These are phyloP conservation scores for Ascocoryne sarcoides DNA, from an alignment of 2,329 filamentous ascomycete genomes.

Conservation along the genomic window DNA sequence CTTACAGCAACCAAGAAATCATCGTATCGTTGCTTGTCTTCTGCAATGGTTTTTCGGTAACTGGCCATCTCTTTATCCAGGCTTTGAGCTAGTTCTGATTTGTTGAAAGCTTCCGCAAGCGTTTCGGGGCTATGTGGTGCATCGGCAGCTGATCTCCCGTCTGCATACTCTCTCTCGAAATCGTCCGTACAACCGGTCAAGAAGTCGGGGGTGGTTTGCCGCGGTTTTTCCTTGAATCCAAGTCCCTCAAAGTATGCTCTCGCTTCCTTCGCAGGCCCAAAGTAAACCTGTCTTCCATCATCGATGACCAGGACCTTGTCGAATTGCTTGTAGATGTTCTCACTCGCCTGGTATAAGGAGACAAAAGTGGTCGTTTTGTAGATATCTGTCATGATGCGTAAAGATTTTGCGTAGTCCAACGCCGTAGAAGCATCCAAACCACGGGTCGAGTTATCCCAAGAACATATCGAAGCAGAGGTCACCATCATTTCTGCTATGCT, in stretches of 20 bases:
- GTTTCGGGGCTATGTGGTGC: conserved; percentile 60
- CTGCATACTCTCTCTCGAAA: conserved; percentile 70
- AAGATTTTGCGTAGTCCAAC: conserved; percentile 63
- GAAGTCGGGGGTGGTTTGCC: conserved; percentile 68
- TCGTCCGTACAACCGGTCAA: conserved; percentile 69
- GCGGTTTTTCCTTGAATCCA: conserved; percentile 46
- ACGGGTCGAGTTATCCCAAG: conserved; percentile 73
- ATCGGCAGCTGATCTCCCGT: conserved; percentile 55
- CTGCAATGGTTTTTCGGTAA: conserved; percentile 56
- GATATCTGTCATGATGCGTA: conserved; percentile 68
- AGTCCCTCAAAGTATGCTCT: conserved; percentile 57
- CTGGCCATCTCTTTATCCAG: conserved; percentile 57
- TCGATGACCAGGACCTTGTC: conserved; percentile 77
- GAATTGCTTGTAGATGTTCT: conserved; percentile 63
- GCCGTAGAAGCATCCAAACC: conserved; percentile 75
- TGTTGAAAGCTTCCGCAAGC: conserved; percentile 60
- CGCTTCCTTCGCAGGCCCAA: conserved; percentile 52
- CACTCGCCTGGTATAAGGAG: conserved; percentile 60
- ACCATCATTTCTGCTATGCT: conserved; percentile 71
- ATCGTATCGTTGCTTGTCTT: conserved; percentile 59
- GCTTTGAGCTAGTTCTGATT: conserved; percentile 48
- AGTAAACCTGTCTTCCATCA: conserved; percentile 58
- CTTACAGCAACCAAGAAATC: conserved; percentile 69
- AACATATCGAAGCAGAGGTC: conserved; percentile 63
- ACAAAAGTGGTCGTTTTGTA: conserved; percentile 61